Base-by-base conservation (phyloP, 1,284 basidiomycete species). In the Heterobasidion annosum region DNA sequence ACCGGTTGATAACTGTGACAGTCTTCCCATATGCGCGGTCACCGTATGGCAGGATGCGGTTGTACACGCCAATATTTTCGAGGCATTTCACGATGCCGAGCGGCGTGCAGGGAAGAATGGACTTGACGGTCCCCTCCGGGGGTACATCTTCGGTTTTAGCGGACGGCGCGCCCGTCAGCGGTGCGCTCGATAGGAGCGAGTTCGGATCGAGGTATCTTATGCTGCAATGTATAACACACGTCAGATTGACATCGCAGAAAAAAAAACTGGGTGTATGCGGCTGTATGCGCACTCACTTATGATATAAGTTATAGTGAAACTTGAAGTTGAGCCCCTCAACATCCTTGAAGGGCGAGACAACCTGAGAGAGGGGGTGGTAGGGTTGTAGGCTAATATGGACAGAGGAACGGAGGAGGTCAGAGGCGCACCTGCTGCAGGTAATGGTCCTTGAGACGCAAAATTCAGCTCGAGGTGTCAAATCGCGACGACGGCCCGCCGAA, bases 291-390 rank as follows among this genome's bases (percentile, higher is more conserved):
- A 25, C 25, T 25, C 61, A 93, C 92, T 97, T 97, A 79, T 98
- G 94, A 70, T 98, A 98, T 53, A 98, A 75, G 68, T 97, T 97
- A 72, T 95, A 98, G 63, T 96, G 89, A 69, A 94, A 96, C 69
- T 93, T 93, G 75, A 93, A 93, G 72, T 98, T 85, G 51, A 98
- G 78, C 3, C 96, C 96, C 71, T 99, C 96, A 53, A 99, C 96
- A 62, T 99, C 96, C 72, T 99, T 99, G 61, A 91, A 80, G 1
- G 96, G 94, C 1, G 93, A 94, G 12, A 99, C 91, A 54, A 96
- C 82, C 85, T 95, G 70, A 51, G 16, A 51, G 18, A 43, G 40
- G 13, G 40, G 16, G 40, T 6, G 4, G 4, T 13, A 13, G 8
- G 42, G 9, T 9, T 10, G 42, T 42, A 45, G 37, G 13, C 18